Percentiles rank a stretch among this genome's conserved stretches.
phyloP scores from a whole-genome alignment of 169 alveolate genomes.

The Plasmodium yoelii region DNA sequence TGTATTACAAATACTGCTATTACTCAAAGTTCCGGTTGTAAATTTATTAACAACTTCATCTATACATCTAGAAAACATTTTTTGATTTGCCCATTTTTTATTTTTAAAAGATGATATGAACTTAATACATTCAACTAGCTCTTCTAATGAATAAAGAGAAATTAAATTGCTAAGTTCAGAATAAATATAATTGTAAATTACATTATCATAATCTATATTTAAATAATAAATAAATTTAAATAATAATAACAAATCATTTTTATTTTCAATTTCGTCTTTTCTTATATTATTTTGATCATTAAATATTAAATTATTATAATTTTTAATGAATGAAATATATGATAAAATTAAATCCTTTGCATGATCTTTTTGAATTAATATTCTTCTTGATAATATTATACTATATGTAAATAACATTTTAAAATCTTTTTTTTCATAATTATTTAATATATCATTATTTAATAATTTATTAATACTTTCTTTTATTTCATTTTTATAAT shows the following conservation, averaged over 20 bases:
- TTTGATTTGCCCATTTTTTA: slow-evolving; percentile 57
- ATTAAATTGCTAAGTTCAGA: slow-evolving; percentile 37
- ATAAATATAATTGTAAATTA: slow-evolving; percentile 32
- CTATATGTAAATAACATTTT: slow-evolving; percentile 35
- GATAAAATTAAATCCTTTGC: slow-evolving; percentile 10
- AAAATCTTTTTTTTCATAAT: slow-evolving; percentile 27
- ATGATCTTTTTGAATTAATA: slow-evolving; percentile 11
- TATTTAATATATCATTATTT: slow-evolving; percentile 7
- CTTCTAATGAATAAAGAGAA: slow-evolving; percentile 13
- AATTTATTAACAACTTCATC: slow-evolving; percentile 28
- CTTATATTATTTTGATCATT: neutral
- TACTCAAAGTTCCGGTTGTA: neutral
- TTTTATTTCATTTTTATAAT: slow-evolving; percentile 53
- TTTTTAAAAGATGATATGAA: slow-evolving; percentile 50
- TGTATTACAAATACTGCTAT: slow-evolving; percentile 2
- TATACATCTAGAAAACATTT: slow-evolving; percentile 41
- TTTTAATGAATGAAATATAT: slow-evolving; percentile 4
- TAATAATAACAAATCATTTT: slow-evolving; percentile 12
- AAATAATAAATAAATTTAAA: slow-evolving; percentile 25
- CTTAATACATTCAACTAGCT: slow-evolving; percentile 31
- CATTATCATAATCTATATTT: slow-evolving; percentile 44
- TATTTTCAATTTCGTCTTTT: neutral
- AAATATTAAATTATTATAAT: slow-evolving; percentile 3
- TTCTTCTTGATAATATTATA: slow-evolving; percentile 37
- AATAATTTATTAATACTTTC: slow-evolving; percentile 16